Conservation (phyloP, 352 stramenopile species). For the Pythium sp. region DNA sequence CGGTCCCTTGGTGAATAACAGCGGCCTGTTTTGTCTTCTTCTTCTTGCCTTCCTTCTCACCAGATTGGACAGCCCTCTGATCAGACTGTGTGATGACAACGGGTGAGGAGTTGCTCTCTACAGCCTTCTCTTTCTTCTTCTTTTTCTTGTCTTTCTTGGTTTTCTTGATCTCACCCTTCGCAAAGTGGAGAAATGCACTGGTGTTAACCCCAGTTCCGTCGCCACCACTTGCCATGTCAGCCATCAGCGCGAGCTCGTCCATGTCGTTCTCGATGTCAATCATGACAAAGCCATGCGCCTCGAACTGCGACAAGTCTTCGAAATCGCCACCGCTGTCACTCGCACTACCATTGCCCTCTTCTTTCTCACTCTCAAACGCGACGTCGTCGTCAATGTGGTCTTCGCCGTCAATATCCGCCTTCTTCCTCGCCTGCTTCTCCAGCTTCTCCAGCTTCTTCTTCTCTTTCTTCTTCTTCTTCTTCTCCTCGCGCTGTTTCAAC, state of each 20-base stretch:
- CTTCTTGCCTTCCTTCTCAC: background rate
- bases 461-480: conserved; percentile 12
- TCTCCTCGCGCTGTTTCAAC: conserved; percentile 20
- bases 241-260: conserved; percentile 36
- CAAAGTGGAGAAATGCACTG: background rate
- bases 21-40: background rate
- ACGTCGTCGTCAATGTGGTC: conserved; percentile 30
- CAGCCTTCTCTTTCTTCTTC: conserved; percentile 23
- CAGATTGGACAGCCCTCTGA: background rate
- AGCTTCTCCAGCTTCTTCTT: conserved; percentile 21
- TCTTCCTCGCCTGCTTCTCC: conserved; percentile 28
- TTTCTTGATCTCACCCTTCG: background rate
- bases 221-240: conserved; percentile 23
- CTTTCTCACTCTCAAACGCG: conserved; percentile 21
- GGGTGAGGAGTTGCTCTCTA: too few species aligned
- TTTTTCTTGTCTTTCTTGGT: conserved; percentile 15
- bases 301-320: conserved; percentile 21
- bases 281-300: conserved; percentile 35
- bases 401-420: conserved; percentile 30
- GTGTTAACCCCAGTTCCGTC: conserved; percentile 2
- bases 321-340: background rate
- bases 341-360: conserved; percentile 1
- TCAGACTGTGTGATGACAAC: background rate
- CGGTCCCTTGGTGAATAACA: background rate
- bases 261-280: conserved; percentile 39